These are phyloP conservation scores for Austroboletus rostrupii DNA, from an alignment of 1,284 basidiomycete species.

Conservation along the genomic window DNA sequence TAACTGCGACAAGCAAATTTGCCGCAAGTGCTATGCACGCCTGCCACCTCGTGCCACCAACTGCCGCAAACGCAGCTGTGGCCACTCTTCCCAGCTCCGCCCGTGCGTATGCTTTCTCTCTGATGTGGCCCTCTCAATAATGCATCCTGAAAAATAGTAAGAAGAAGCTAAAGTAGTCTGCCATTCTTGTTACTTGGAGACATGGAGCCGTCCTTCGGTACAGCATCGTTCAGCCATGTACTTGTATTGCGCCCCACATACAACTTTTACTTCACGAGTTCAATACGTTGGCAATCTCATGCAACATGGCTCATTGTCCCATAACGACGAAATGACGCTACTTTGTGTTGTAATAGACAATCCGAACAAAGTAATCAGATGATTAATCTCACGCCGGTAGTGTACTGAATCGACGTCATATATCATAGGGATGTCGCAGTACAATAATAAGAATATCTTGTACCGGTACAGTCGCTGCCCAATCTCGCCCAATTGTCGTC, in stretches of 20 bases:
- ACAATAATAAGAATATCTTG: no score
- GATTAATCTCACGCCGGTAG: no score
- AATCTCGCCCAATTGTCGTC: no score
- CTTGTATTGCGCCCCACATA: conserved; percentile 21
- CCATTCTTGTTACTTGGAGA: conserved; percentile 1
- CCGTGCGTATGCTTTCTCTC: conserved; percentile 55
- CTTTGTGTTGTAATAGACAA: no score
- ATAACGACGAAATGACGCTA: no score
- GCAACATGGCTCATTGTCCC: no score
- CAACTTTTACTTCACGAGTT: background rate
- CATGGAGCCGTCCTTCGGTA: conserved; percentile 1
- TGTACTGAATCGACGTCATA: no score
- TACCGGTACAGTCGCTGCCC: no score
- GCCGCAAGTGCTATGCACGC: conserved; percentile 99
- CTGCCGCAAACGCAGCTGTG: conserved; percentile 92
- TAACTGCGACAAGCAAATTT: conserved; percentile 98
- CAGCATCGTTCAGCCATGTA: conserved; percentile 16
- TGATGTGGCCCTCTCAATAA: background rate
- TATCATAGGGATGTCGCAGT: no score
- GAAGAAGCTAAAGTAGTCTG: conserved; percentile 93
- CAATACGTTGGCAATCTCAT: no score
- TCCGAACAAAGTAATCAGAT: no score
- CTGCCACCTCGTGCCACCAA: conserved; percentile 98
- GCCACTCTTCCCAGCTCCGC: conserved; percentile 93
- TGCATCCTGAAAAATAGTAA: conserved; percentile 44